These are phyloP conservation scores for Takakia lepidozioides DNA, from an alignment of 225 moss, liverwort and hornwort species.

Conservation along the genomic window DNA sequence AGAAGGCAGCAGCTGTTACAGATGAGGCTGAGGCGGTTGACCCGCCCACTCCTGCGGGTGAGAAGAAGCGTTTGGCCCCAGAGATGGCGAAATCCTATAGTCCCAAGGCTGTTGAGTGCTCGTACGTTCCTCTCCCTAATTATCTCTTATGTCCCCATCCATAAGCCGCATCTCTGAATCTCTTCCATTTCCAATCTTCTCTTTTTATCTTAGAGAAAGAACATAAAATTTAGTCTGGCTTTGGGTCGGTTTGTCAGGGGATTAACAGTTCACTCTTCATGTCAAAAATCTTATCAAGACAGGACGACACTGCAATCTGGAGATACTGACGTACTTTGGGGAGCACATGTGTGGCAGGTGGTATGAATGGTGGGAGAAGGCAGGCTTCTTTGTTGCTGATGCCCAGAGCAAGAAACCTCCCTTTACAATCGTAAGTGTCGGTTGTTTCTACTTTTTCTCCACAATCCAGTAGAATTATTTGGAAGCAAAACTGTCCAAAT, in stretches of 20 bases:
- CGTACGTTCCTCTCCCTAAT: conserved; percentile 50
- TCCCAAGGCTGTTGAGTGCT: conserved; percentile 87
- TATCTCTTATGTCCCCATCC: no score
- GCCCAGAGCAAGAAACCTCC: conserved; percentile 60
- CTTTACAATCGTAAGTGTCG: conserved; percentile 70
- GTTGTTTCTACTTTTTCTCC: no score
- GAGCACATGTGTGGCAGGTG: conserved; percentile 51
- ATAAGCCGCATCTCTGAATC: no score
- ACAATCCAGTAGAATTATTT: no score
- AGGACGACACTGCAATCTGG: no score
- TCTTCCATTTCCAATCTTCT: no score
- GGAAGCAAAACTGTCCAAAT: no score
- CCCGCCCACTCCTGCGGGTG: conserved; percentile 65
- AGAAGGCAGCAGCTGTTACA: conserved; percentile 39
- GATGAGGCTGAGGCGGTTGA: conserved; percentile 59
- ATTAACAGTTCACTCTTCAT: no score
- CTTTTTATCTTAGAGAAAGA: no score
- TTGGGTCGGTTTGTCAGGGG: no score
- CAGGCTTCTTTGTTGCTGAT: conserved; percentile 75
- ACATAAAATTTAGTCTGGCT: no score
- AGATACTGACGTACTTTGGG: neutral
- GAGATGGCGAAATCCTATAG: conserved; percentile 91
- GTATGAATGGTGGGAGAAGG: conserved; percentile 97
- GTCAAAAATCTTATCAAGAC: no score
- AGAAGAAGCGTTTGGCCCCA: conserved; percentile 69